Evolutionary conservation across 768 basidiomycete species (phyloP), one percentile per base, ranked within the genome.

Genomic region (Tephrocybe rancida): DNA sequence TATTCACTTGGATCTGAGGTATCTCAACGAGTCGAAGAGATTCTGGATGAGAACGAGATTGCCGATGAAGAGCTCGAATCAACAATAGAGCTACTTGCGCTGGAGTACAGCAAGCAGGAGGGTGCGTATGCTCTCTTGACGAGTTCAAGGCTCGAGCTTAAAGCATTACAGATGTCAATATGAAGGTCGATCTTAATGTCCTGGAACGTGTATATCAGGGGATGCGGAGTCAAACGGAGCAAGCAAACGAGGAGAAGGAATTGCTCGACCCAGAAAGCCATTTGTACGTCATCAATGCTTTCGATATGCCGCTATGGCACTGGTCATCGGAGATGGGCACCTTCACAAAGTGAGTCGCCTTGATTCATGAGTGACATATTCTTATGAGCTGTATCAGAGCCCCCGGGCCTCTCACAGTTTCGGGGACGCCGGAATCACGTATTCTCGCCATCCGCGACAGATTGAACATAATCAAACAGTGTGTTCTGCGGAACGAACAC

Each of bases 281-380:
- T 66, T 71, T 98, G 25, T 84, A 85, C 62, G 76, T 98, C 58
- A 75, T 98, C 26, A 85, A 96, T 67, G 88, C 96, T 9, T 96
- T 94, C 62, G 94, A 96, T 47, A 98, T 98, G 95, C 97, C 97
- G 0, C 73, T 86, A 11, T 95, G 95, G 87, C 82, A 88, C 62
- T 99, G 92, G 86, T 93, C 95, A 14, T 73, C 79, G 26, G 91
- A 95, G 63, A 76, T 90, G 53, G 88, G 88, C 42, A 87, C 90
- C 1, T 98, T 98, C 63, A 92, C 93, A 53, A 90, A 84, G 95
- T 96, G 64, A 41, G 81, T 48, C 19, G 27, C 35, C 45, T 13
- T 18, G 10, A 18, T 37, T 38, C 21, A 37, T 16, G 8, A 37
- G 25, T 48, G 8, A 8, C 35, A 35, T 7, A 44, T 13, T 10